Base-by-base conservation (phyloP, 2,329 filamentous ascomycete species). In the Curvularia lunata region DNA sequence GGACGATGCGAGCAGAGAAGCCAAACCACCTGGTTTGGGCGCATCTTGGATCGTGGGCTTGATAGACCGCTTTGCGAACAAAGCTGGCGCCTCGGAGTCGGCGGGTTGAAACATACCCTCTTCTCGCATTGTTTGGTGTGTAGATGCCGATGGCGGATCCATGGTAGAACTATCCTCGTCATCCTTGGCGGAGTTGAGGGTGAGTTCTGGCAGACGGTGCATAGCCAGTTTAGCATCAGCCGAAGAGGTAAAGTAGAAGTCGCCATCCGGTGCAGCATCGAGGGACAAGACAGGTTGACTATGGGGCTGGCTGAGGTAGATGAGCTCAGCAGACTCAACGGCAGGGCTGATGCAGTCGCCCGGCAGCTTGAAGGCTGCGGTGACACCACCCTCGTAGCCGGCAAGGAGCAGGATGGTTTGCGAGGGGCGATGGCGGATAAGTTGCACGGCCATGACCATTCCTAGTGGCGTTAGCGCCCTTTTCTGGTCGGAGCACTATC, bases 361-460 rank as follows among this genome's bases (percentile, higher is more conserved):
- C 30, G 77, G 75, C 40, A 87, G 84, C 28, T 83, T 78, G 63
- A 88, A 86, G 1, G 92, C 85, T 52, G 88, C 86, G 1, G 86
- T 87, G 52, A 89, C 84, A 1, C 95, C 95, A 68, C 91, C 92
- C 77, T 99, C 95, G 74, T 95, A 97, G 10, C 90, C 94, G 2
- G 88, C 87, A 9, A 90, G 78, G 6, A 97, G 80, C 5, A 87
- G 85, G 1, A 94, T 78, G 75, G 73, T 13, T 12, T 66, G 65
- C 16, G 65, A 67, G 16, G 46, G 34, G 32, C 28, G 49, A 43
- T 65, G 66, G 28, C 65, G 66, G n/a, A 64, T 34, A 19, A 76
- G 74, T 77, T 34, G 78, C 64, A 97, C 78, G 5, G 91, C 87
- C 95, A 98, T 98, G 38, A 92, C 87, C 93, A 98, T 98, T 54